phyloP scores from a whole-genome alignment of 2,329 filamentous ascomycete genomes.

The Arthrobotrys sphaeroides region DNA sequence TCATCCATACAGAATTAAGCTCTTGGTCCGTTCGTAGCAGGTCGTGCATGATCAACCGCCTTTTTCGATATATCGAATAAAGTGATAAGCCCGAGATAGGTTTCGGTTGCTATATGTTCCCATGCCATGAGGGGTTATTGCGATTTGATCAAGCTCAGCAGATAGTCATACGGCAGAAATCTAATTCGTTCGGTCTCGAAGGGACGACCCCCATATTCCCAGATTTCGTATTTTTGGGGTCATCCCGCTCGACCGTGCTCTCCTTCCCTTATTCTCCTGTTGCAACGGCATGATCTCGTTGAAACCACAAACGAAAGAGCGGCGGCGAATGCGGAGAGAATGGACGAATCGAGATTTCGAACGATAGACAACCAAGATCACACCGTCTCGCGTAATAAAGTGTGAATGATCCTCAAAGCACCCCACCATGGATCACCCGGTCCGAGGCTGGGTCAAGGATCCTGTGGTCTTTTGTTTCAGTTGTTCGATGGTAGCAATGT shows the following conservation, averaged over 20 bases:
- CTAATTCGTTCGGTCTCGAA: slow-evolving; percentile 47
- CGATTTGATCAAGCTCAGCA: slow-evolving; percentile 54
- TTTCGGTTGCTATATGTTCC: slow-evolving; percentile 17
- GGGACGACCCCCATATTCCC: slow-evolving; percentile 27
- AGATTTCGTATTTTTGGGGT: slow-evolving; percentile 16
- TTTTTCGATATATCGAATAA: slow-evolving; percentile 33
- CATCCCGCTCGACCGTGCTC: slow-evolving; percentile 33
- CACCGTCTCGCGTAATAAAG: slow-evolving; percentile 53
- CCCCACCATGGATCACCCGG: slow-evolving; percentile 53
- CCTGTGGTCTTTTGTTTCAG: slow-evolving; percentile 53
- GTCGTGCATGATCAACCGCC: slow-evolving; percentile 54
- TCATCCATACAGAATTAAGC: slow-evolving; percentile 50
- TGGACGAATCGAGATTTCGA: slow-evolving; percentile 35
- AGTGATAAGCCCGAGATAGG: slow-evolving; percentile 52
- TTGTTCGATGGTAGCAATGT: slow-evolving; percentile 20
- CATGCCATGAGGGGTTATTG: slow-evolving; percentile 54
- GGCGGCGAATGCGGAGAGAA: slow-evolving; percentile 34
- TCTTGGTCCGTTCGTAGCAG: slow-evolving; percentile 31
- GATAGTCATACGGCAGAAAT: slow-evolving; percentile 48
- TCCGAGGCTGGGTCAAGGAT: slow-evolving; percentile 53
- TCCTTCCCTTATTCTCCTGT: neutral
- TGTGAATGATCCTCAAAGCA: slow-evolving; percentile 47
- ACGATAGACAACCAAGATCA: slow-evolving; percentile 50
- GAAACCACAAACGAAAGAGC: slow-evolving; percentile 19
- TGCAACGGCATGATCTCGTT: slow-evolving; percentile 46